Base-by-base conservation (phyloP, 1,284 basidiomycete species). In the Peniophora sp. region DNA sequence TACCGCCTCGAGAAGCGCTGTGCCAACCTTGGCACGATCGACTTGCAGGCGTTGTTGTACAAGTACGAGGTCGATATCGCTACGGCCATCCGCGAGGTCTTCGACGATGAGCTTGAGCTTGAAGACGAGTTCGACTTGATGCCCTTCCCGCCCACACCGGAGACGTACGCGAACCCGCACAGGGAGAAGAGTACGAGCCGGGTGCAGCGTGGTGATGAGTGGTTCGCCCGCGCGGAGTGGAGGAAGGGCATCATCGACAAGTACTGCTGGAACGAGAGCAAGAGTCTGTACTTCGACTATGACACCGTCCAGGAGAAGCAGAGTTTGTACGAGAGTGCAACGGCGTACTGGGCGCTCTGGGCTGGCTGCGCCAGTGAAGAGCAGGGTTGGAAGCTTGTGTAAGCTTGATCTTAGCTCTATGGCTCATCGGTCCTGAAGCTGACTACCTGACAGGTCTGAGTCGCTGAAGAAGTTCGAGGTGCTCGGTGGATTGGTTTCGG, bases 41-140 rank as follows among this genome's bases (percentile, higher is more conserved):
- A 99, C 66, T 75, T 99, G 58, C 96, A 98, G 71, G 83, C 94
- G 41, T 69, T 89, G 62, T 64, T 89, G 51, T 89, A 87, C 73
- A 99, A 99, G 82, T 97, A 96, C 68, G 93, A 97, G 68, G 79
- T 92, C 52, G 92, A 95, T 63, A 95, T 95, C 55, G 92, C 89
- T 15, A 92, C 90, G 10, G 92, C 94, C 24, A 97, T 99, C 62
- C 81, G 86, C 52, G 92, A 97, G 64, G 85, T 97, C 51, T 98
- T 98, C 61, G 90, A 92, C 64, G 95, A 96, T 64, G 78, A 86
- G 62, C 74, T 99, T 48, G 86, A 92, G 51, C 68, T 99, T 45
- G 92, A 94, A 49, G 93, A 98, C 58, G 91, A 95, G 57, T 99
- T 98, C 66, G 74, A 82, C 14, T 72, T 97, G 49, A 79, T 89